A percentile compares a stretch with the other conserved stretches of the same genome.
Conservation (phyloP, 1,139 yeast genomes). For the Pichia sp. region DNA sequence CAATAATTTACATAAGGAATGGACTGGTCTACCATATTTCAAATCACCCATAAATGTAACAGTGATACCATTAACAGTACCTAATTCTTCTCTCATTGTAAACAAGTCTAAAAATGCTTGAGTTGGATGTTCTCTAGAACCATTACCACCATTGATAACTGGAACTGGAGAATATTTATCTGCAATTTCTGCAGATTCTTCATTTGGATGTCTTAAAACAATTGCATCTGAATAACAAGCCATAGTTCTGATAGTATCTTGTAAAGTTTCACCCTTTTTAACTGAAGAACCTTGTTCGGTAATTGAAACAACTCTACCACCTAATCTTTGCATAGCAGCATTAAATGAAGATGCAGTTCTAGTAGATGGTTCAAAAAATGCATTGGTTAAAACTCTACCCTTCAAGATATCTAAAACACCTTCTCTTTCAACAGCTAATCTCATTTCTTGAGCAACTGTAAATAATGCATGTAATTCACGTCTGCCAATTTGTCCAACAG, state of each 20-base stretch:
- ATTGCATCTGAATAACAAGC: slow-evolving; percentile 97
- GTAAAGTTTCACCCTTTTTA: slow-evolving; percentile 96
- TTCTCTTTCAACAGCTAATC: slow-evolving; percentile 93
- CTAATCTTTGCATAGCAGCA: slow-evolving; percentile 99
- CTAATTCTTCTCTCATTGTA: slow-evolving; percentile 97
- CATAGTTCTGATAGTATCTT: slow-evolving; percentile 91
- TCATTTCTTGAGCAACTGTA: slow-evolving; percentile 97
- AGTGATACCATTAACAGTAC: slow-evolving; percentile 96
- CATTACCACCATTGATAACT: slow-evolving; percentile 96
- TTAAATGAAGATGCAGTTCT: slow-evolving; percentile 95
- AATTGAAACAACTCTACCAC: slow-evolving; percentile 93
- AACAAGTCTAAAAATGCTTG: slow-evolving; percentile 96
- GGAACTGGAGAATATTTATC: slow-evolving; percentile 97
- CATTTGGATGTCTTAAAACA: slow-evolving; percentile 94
- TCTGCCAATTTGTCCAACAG: slow-evolving; percentile 83
- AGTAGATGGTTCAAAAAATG: slow-evolving; percentile 98
- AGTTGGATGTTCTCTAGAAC: slow-evolving; percentile 96
- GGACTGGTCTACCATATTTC: slow-evolving; percentile 97
- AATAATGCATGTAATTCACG: slow-evolving; percentile 86
- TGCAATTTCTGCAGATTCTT: slow-evolving; percentile 87
- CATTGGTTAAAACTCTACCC: slow-evolving; percentile 88
- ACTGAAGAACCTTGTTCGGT: slow-evolving; percentile 83
- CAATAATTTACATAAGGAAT: slow-evolving; percentile 86
- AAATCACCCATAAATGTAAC: slow-evolving; percentile 99
- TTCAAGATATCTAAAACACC: slow-evolving; percentile 87